Conservation (phyloP, 179 eudicot genomes). For the Vitellaria paradoxa region DNA sequence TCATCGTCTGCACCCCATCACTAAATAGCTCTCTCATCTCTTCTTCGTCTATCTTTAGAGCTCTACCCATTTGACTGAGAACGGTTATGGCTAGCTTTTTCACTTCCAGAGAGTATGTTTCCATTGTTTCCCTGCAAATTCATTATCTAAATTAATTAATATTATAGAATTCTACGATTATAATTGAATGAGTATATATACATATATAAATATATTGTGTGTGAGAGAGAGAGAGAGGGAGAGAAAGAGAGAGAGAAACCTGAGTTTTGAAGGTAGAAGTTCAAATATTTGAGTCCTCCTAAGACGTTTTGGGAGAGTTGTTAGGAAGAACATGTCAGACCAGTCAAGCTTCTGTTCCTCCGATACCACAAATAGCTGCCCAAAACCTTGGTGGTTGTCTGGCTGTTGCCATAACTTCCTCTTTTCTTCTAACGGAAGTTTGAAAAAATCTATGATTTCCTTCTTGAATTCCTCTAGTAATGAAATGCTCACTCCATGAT, state of each 20-base stretch:
- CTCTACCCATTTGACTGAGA: slow-evolving; percentile 8
- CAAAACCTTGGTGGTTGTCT: slow-evolving; percentile 59
- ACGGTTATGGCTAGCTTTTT: slow-evolving; percentile 7
- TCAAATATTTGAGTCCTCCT: slow-evolving; percentile 26
- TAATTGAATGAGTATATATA: too few species aligned
- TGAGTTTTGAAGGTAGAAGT: slow-evolving; percentile 25
- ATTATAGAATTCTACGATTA: too few species aligned
- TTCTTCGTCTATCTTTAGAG: slow-evolving; percentile 26
- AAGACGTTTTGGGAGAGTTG: slow-evolving; percentile 28
- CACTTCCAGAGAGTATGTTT: slow-evolving; percentile 1
- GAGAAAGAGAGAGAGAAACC: slow-evolving; percentile 26
- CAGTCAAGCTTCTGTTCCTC: slow-evolving; percentile 49
- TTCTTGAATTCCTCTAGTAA: slow-evolving; percentile 42
- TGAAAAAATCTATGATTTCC: slow-evolving; percentile 39
- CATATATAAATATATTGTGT: too few species aligned
- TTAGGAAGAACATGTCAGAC: slow-evolving; percentile 36
- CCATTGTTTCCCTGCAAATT: slow-evolving; percentile 6
- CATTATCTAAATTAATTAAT: too few species aligned
- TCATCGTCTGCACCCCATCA: slow-evolving; percentile 53
- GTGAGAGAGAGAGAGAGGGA: too few species aligned
- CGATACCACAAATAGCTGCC: slow-evolving; percentile 52
- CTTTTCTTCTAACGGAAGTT: slow-evolving; percentile 51
- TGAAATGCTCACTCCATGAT: slow-evolving; percentile 42
- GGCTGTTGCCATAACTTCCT: slow-evolving; percentile 42
- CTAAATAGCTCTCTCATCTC: slow-evolving; percentile 45